Conservation (phyloP, 257 asterid species). For the Orobanche coerulescens region DNA sequence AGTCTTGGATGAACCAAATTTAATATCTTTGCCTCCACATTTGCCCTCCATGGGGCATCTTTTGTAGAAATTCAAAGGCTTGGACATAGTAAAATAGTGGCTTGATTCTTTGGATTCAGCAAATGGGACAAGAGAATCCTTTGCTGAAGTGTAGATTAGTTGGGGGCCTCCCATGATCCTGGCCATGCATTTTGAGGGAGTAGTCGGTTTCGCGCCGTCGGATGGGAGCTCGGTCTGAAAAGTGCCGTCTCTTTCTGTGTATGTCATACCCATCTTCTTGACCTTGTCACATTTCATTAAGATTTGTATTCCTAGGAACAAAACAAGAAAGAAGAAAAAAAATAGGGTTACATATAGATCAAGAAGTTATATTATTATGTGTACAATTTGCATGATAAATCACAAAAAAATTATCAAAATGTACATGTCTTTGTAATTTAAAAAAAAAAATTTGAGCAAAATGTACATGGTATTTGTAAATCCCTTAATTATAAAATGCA, state of each 20-base stretch:
- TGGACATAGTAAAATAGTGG: conserved; percentile 33
- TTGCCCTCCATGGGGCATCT: conserved; percentile 45
- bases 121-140: conserved; percentile 25
- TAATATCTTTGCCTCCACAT: conserved; percentile 30
- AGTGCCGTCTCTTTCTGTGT: conserved; percentile 52
- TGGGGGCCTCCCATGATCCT: conserved; percentile 76
- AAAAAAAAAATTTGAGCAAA: no score
- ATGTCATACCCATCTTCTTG: conserved; percentile 39
- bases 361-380: background rate
- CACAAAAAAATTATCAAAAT: background rate
- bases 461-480: no score
- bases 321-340: background rate
- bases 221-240: conserved; percentile 38
- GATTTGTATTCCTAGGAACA: conserved; percentile 46
- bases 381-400: background rate
- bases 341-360: background rate
- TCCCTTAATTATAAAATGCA: no score
- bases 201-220: conserved; percentile 19
- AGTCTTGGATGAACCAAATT: conserved; percentile 71
- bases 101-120: conserved; percentile 24
- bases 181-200: conserved; percentile 46
- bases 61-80: conserved; percentile 54
- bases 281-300: conserved; percentile 55
- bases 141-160: conserved; percentile 37
- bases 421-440: no score